These are phyloP conservation scores for Pyrus pyrifolia DNA, from an alignment of 306 rosid species.

Conservation along the genomic window DNA sequence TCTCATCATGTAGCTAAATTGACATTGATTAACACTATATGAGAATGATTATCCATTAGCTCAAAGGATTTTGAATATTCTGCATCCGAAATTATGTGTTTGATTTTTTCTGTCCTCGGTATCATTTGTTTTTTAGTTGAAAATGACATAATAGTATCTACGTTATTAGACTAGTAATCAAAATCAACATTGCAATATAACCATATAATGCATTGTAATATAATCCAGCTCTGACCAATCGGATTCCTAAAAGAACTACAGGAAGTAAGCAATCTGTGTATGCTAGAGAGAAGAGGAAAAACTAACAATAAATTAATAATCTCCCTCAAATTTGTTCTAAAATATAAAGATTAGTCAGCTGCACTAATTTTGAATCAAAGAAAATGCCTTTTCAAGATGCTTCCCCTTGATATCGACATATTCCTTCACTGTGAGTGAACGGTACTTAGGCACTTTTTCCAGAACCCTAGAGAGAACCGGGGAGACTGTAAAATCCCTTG, in stretches of 20 bases:
- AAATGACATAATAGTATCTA: neutral
- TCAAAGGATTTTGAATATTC: too few relatives aligned
- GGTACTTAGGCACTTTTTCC: conserved; percentile 25
- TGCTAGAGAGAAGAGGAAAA: neutral
- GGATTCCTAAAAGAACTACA: neutral
- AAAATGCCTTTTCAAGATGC: conserved; percentile 31
- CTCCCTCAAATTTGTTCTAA: neutral
- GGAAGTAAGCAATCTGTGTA: too few relatives aligned
- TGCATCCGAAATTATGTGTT: neutral
- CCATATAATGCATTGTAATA: neutral
- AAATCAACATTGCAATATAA: neutral
- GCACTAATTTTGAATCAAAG: conserved; percentile 19
- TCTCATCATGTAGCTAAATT: neutral
- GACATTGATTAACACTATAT: neutral
- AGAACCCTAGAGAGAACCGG: conserved; percentile 15
- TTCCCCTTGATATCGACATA: conserved; percentile 40
- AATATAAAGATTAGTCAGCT: neutral
- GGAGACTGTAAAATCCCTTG: conserved; percentile 31
- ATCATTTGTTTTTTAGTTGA: neutral
- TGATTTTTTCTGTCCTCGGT: neutral
- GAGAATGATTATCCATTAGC: too few relatives aligned
- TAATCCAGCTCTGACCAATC: neutral
- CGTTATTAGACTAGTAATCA: neutral
- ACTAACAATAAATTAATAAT: too few relatives aligned
- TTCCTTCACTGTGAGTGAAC: conserved; percentile 43